phyloP scores from a whole-genome alignment of 495 filamentous ascomycete genomes.

The Xylaria sp. region DNA sequence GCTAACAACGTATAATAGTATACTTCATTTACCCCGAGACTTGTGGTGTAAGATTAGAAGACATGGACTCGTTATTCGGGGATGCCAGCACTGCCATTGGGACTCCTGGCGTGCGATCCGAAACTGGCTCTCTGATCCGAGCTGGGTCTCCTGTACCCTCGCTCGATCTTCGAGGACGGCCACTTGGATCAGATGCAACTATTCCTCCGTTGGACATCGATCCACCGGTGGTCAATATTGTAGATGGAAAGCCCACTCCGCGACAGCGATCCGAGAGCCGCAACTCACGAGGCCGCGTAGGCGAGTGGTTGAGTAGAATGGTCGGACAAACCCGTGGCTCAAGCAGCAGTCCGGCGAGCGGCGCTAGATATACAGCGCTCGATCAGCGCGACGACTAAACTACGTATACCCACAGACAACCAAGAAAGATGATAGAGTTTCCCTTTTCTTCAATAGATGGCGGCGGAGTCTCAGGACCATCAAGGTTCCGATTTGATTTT shows the following conservation, averaged over 20 bases:
- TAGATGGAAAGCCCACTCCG: conserved; percentile 35
- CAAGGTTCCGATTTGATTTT: conserved; percentile 16
- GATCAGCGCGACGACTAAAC: conserved; percentile 52
- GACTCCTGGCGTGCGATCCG: conserved; percentile 56
- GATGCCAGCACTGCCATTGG: conserved; percentile 79
- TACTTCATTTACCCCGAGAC: conserved; percentile 98
- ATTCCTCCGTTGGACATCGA: conserved; percentile 51
- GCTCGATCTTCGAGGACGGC: conserved; percentile 68
- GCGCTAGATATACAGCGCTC: conserved; percentile 50
- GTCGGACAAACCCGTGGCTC: conserved; percentile 44
- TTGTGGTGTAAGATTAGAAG: conserved; percentile 90
- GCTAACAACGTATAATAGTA: conserved; percentile 60
- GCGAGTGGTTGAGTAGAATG: conserved; percentile 58
- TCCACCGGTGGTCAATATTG: conserved; percentile 44
- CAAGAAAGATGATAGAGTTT: conserved; percentile 27
- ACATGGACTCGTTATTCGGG: conserved; percentile 92
- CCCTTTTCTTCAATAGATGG: conserved; percentile 23
- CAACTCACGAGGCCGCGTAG: conserved; percentile 47
- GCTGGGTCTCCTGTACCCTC: conserved; percentile 78
- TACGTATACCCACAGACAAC: not conserved
- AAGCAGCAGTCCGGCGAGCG: conserved; percentile 41
- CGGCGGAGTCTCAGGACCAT: conserved; percentile 20
- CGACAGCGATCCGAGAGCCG: conserved; percentile 35
- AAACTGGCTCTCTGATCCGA: conserved; percentile 77
- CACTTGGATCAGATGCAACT: conserved; percentile 41